phyloP scores from a whole-genome alignment of 1,284 basidiomycete species.

The Tausonia pullulans region DNA sequence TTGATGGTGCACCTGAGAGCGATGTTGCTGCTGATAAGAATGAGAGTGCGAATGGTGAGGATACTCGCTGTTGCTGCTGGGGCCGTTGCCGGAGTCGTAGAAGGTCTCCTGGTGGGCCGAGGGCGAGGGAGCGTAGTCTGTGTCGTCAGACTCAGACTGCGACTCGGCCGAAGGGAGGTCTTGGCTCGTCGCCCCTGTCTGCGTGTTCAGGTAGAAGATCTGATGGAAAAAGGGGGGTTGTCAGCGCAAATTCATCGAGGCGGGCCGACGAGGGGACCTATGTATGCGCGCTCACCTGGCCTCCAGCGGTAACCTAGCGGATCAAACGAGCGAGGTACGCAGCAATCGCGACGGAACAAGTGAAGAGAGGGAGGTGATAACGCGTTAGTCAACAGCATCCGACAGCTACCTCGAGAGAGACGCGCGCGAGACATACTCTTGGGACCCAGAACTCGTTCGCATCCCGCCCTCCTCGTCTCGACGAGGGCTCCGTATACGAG shows the following conservation, averaged over 20 bases:
- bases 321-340: too few species aligned
- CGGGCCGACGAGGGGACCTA: too few species aligned
- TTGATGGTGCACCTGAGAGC: too few species aligned
- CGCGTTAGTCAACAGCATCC: neutral
- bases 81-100: too few species aligned
- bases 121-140: too few species aligned
- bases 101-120: too few species aligned
- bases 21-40: too few species aligned
- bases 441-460: constrained; percentile 37
- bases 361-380: neutral
- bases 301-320: constrained; percentile 30
- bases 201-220: constrained; percentile 88
- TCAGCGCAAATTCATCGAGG: too few species aligned
- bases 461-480: constrained; percentile 15
- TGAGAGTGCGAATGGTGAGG: too few species aligned
- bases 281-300: constrained; percentile 29
- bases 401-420: neutral
- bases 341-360: neutral
- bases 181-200: constrained; percentile 73
- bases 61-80: too few species aligned
- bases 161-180: constrained; percentile 53
- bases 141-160: too few species aligned
- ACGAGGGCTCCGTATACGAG: neutral
- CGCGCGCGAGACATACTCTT: constrained; percentile 11
- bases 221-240: constrained; percentile 29